Conservation (phyloP, 2,329 filamentous ascomycete genomes). For the Arthrobotrys conoides region DNA sequence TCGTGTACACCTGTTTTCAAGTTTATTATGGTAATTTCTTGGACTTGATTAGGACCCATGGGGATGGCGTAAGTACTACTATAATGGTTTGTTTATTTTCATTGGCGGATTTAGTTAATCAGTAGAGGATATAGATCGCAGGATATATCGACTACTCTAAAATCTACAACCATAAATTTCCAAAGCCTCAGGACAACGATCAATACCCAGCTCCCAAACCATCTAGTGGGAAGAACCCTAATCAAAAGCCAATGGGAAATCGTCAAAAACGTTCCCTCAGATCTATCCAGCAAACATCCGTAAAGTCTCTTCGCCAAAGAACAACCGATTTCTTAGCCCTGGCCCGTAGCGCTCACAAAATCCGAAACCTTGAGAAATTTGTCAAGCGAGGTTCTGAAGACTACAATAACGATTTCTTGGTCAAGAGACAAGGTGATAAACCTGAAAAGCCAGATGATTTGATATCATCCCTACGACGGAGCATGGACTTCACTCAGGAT, state of each 20-base stretch:
- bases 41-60: slow-evolving; percentile 23
- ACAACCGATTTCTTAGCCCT: neutral
- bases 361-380: neutral
- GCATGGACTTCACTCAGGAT: slow-evolving; percentile 21
- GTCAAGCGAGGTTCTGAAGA: neutral
- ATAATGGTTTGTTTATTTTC: too few species aligned
- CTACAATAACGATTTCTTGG: neutral
- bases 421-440: neutral
- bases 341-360: neutral
- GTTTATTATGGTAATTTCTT: slow-evolving; percentile 25
- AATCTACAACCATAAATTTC: slow-evolving; percentile 18
- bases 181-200: slow-evolving; percentile 27
- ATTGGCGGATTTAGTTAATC: neutral
- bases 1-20: slow-evolving; percentile 28
- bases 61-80: slow-evolving; percentile 29
- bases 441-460: neutral
- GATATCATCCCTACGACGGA: neutral
- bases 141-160: slow-evolving; percentile 35
- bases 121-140: slow-evolving; percentile 9
- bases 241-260: neutral
- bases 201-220: neutral
- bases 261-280: neutral
- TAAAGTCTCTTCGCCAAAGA: neutral
- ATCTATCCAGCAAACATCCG: neutral
- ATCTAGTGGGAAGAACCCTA: neutral